Evolutionary conservation across 2,329 filamentous ascomycete genomes (phyloP).

Genomic region (Fusarium veterinarium): DNA sequence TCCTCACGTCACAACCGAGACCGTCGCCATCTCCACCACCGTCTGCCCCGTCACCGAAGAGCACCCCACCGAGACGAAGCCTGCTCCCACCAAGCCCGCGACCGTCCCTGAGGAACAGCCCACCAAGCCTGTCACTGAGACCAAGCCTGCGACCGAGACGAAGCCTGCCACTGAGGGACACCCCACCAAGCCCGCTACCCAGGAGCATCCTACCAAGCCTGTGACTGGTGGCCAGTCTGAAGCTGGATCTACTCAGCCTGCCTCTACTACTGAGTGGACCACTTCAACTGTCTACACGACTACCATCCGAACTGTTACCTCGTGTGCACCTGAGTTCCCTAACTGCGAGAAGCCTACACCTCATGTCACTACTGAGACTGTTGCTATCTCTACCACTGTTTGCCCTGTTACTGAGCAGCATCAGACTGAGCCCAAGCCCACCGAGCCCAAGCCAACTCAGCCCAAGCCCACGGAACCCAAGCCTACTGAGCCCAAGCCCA

Average conservation of each 20-base stretch:
- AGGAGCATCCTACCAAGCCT: slow-evolving; percentile 10
- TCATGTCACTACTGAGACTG: slow-evolving; percentile 30
- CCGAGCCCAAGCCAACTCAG: slow-evolving; percentile 1
- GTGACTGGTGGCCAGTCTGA: slow-evolving; percentile 4
- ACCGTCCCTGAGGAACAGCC: neutral
- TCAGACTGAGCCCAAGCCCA: slow-evolving; percentile 7
- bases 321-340: slow-evolving; percentile 12
- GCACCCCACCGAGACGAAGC: neutral
- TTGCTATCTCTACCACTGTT: slow-evolving; percentile 26
- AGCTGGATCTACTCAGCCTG: slow-evolving; percentile 12
- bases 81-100: neutral
- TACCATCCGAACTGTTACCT: slow-evolving; percentile 29
- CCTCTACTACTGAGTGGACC: slow-evolving; percentile 28
- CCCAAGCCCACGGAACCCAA: neutral
- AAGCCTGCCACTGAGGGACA: slow-evolving; percentile 8
- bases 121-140: neutral
- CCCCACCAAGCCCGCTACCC: slow-evolving; percentile 1
- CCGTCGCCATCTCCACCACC: neutral
- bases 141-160: neutral
- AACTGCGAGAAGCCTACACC: slow-evolving; percentile 15
- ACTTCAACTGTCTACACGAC: slow-evolving; percentile 39
- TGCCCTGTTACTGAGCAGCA: slow-evolving; percentile 32
- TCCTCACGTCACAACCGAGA: neutral
- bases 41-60: neutral
- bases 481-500: neutral